Percentiles rank a stretch among this genome's conserved stretches.
Evolutionary conservation across 208 protist genomes (phyloP).

Genomic region (Trypanosoma brucei): DNA sequence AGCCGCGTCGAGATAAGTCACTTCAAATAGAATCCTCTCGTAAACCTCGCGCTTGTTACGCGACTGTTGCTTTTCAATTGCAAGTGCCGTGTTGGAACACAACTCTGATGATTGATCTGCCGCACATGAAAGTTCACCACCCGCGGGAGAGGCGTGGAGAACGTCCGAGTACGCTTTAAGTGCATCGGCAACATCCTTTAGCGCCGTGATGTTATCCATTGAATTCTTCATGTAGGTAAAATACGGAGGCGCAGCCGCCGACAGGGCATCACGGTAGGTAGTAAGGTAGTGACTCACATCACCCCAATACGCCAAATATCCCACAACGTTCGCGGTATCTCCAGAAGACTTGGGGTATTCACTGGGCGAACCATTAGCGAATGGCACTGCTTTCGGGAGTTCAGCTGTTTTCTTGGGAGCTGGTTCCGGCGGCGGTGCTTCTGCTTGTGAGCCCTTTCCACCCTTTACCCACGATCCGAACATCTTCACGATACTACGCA

Average conservation of each 20-base stretch:
- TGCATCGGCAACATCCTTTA: constrained; percentile 30
- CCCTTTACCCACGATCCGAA: constrained; percentile 30
- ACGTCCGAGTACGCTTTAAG: constrained; percentile 29
- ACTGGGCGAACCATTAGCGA: background rate
- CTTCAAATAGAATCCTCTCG: constrained; percentile 60
- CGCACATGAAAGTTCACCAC: constrained; percentile 20
- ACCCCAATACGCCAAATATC: constrained; percentile 34
- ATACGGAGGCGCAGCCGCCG: constrained; percentile 35
- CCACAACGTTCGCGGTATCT: constrained; percentile 14
- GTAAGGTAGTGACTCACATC: constrained; percentile 33
- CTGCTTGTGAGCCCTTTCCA: background rate
- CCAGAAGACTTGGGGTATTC: background rate
- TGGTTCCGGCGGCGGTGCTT: background rate
- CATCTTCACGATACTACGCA: constrained; percentile 53
- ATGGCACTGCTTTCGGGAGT: background rate
- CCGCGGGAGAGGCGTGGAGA: constrained; percentile 21
- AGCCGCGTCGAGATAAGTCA: constrained; percentile 51
- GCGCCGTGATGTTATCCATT: constrained; percentile 15
- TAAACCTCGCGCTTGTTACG: constrained; percentile 39
- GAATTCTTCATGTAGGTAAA: constrained; percentile 38
- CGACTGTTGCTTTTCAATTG: constrained; percentile 25
- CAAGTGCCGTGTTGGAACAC: constrained; percentile 12
- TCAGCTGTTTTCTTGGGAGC: background rate
- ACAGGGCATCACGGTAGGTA: constrained; percentile 36
- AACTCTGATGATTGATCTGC: constrained; percentile 13